Evolutionary conservation across 2,329 filamentous ascomycete genomes (phyloP).

Genomic region (Aureobasidium melanogenum): DNA sequence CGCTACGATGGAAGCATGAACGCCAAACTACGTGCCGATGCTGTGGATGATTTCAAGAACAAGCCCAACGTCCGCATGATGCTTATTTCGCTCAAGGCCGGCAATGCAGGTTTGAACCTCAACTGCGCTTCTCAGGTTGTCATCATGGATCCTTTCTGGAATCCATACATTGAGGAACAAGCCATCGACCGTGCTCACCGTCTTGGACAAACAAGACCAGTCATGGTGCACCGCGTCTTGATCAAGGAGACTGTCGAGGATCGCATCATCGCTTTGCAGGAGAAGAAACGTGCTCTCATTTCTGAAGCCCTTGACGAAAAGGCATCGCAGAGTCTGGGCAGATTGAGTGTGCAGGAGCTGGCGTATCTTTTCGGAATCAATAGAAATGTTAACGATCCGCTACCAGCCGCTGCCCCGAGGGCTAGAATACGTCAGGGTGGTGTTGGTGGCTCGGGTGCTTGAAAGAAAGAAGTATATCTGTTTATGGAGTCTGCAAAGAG

Average conservation of each 20-base stretch:
- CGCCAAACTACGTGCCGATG: constrained; percentile 54
- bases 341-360: constrained; percentile 59
- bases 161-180: constrained; percentile 86
- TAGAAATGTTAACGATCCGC: not conserved
- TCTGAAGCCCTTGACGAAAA: constrained; percentile 72
- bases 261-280: constrained; percentile 69
- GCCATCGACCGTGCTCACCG: constrained; percentile 84
- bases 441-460: constrained; percentile 1
- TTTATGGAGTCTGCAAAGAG: not conserved
- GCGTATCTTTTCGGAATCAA: constrained; percentile 55
- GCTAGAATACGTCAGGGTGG: not conserved
- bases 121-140: constrained; percentile 77
- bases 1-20: constrained; percentile 74
- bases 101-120: constrained; percentile 79
- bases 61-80: constrained; percentile 50
- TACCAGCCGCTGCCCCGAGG: not conserved
- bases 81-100: constrained; percentile 70
- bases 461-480: not conserved
- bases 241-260: constrained; percentile 77
- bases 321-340: constrained; percentile 55
- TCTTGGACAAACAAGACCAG: constrained; percentile 67
- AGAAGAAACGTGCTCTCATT: constrained; percentile 68
- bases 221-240: constrained; percentile 72
- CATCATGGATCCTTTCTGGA: constrained; percentile 91
- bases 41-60: constrained; percentile 60